phyloP scores from a whole-genome alignment of 2,329 filamentous ascomycete genomes.

The Didymella pinodella region DNA sequence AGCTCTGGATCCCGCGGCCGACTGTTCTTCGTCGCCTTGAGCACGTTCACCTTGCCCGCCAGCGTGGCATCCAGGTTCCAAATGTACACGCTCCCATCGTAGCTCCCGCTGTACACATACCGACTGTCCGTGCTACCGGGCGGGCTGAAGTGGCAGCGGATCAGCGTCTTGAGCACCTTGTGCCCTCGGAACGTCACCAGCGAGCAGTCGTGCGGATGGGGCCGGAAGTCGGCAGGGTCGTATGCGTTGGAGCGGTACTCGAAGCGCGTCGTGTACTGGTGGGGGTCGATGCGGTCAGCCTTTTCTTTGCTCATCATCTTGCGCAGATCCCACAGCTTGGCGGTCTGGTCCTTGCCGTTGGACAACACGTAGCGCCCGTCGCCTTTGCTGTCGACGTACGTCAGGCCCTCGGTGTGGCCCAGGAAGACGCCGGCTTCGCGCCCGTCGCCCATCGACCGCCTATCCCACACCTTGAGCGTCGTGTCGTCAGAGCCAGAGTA shows the following conservation, averaged over 20 bases:
- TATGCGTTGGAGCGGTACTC: constrained; percentile 78
- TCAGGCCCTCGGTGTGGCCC: constrained; percentile 70
- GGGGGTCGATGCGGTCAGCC: constrained; percentile 65
- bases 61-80: constrained; percentile 93
- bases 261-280: constrained; percentile 68
- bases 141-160: constrained; percentile 94
- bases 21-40: constrained; percentile 70
- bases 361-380: constrained; percentile 89
- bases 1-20: constrained; percentile 63
- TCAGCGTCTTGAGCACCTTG: constrained; percentile 85
- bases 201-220: constrained; percentile 86
- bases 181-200: constrained; percentile 94
- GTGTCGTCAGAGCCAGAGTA: constrained; percentile 96
- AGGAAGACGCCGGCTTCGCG: constrained; percentile 71
- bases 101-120: constrained; percentile 92
- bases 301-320: constrained; percentile 81
- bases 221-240: constrained; percentile 70
- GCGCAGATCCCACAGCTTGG: constrained; percentile 95
- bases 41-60: constrained; percentile 80
- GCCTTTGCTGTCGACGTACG: constrained; percentile 80
- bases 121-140: constrained; percentile 83
- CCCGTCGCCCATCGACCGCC: constrained; percentile 71
- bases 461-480: constrained; percentile 95
- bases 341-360: constrained; percentile 95
- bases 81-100: constrained; percentile 87